Conservation (phyloP, 306 rosid genomes). For the Astragalus membranaceus region DNA sequence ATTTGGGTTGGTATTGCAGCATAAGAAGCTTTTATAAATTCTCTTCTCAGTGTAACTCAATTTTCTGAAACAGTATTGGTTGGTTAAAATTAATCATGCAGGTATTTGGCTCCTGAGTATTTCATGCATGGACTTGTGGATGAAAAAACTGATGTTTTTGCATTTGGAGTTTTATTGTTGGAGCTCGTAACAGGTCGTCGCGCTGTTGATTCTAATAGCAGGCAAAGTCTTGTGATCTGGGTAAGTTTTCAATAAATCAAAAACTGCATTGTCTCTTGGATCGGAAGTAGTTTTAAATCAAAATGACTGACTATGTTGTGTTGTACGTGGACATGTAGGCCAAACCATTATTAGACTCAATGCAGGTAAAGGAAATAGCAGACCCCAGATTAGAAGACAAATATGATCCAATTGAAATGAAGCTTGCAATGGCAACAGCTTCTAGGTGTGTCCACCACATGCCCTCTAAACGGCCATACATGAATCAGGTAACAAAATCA, state of each 20-base stretch:
- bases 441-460: slow-evolving; percentile 73
- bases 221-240: slow-evolving; percentile 90
- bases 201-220: slow-evolving; percentile 72
- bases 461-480: slow-evolving; percentile 68
- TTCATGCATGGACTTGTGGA: slow-evolving; percentile 95
- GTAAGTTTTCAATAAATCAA: slow-evolving; percentile 27
- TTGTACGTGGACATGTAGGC: slow-evolving; percentile 44
- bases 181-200: slow-evolving; percentile 95
- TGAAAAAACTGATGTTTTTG: slow-evolving; percentile 90
- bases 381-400: slow-evolving; percentile 63
- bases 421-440: slow-evolving; percentile 51
- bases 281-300: neutral
- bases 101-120: slow-evolving; percentile 94
- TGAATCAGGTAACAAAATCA: slow-evolving; percentile 48
- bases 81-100: slow-evolving; percentile 21
- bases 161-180: slow-evolving; percentile 75
- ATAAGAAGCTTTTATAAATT: neutral
- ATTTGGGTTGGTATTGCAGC: slow-evolving; percentile 63
- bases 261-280: no score
- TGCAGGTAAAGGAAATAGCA: slow-evolving; percentile 46
- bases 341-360: slow-evolving; percentile 61
- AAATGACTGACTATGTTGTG: neutral
- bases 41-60: neutral
- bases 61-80: neutral
- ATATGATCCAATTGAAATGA: slow-evolving; percentile 59